These are phyloP conservation scores for Platanthera zijinensis DNA, from an alignment of 106 monocot species.

Conservation along the genomic window DNA sequence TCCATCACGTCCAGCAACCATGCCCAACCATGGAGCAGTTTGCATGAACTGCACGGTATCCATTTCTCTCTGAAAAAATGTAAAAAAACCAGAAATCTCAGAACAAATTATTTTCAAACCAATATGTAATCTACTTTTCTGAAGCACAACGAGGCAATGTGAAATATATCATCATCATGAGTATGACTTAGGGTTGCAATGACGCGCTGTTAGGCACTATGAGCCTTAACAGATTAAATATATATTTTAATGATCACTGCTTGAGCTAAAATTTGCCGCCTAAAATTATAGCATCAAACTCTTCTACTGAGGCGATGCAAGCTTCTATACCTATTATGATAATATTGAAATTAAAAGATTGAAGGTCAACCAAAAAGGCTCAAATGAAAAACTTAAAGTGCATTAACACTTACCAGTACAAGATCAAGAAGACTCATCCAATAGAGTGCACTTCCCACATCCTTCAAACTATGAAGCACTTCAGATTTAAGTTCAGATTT, in stretches of 20 bases:
- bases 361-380: neutral
- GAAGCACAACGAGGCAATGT: neutral
- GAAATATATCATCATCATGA: neutral
- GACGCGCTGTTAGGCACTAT: neutral
- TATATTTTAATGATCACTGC: no score
- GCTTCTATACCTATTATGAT: neutral
- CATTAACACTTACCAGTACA: conserved; percentile 77
- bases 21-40: conserved; percentile 79
- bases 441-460: conserved; percentile 84
- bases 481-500: conserved; percentile 77
- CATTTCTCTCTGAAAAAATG: conserved; percentile 43
- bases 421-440: conserved; percentile 82
- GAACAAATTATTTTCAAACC: neutral
- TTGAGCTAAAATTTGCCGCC: no score
- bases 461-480: conserved; percentile 75
- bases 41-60: conserved; percentile 87
- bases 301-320: neutral
- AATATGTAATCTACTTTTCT: neutral
- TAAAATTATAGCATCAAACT: neutral
- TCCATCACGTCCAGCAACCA: conserved; percentile 60
- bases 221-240: neutral
- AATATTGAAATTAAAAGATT: neutral
- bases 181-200: neutral
- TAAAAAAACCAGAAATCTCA: no score
- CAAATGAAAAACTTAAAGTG: neutral